These are phyloP conservation scores for Zizania palustris DNA, from an alignment of 202 grass and related monocot species.

Conservation along the genomic window DNA sequence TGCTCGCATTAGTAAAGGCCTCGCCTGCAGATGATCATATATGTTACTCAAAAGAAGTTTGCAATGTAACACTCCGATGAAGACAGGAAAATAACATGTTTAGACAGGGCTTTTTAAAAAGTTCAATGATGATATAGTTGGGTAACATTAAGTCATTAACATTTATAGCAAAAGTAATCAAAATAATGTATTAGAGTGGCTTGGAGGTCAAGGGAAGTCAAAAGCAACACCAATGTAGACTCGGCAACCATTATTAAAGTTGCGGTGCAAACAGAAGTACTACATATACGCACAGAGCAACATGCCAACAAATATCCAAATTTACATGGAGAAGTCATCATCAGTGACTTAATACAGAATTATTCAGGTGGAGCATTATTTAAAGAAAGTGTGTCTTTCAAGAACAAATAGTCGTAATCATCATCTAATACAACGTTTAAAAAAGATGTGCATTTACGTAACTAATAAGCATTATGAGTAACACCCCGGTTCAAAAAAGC, in stretches of 20 bases:
- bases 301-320: too few species aligned
- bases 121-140: background rate
- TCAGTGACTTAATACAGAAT: background rate
- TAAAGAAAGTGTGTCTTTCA: constrained; percentile 23
- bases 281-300: background rate
- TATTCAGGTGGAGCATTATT: background rate
- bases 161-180: too few species aligned
- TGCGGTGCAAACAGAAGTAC: background rate
- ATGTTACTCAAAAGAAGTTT: constrained; percentile 18
- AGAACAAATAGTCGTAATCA: constrained; percentile 17
- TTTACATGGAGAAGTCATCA: background rate
- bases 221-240: background rate
- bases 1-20: constrained; percentile 62
- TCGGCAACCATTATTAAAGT: constrained; percentile 6
- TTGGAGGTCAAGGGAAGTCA: background rate
- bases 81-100: background rate
- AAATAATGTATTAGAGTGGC: too few species aligned
- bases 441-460: background rate
- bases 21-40: constrained; percentile 59
- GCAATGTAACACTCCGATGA: background rate
- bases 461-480: background rate
- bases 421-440: too few species aligned
- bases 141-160: too few species aligned
- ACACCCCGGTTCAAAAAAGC: constrained; percentile 23
- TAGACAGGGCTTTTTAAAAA: background rate